These are phyloP conservation scores for Cyclostephanos invisitatus DNA, from an alignment of 108 stramenopile genomes.

Conservation along the genomic window DNA sequence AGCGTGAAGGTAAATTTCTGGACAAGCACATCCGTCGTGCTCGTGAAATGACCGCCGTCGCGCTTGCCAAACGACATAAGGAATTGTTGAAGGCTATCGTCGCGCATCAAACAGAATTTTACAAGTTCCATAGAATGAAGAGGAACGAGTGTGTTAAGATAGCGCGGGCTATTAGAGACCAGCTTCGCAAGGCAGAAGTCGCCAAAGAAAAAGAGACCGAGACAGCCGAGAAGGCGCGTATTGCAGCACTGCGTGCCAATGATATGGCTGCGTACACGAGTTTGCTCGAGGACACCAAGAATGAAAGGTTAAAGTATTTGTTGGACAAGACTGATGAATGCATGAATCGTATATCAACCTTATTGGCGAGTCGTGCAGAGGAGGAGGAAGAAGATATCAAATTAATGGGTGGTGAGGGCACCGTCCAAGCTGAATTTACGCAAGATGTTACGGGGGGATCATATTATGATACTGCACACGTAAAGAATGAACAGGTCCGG, in stretches of 20 bases:
- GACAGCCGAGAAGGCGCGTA: slow-evolving; percentile 69
- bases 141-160: slow-evolving; percentile 59
- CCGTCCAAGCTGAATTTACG: slow-evolving; percentile 29
- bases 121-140: slow-evolving; percentile 71
- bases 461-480: slow-evolving; percentile 85
- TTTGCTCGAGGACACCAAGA: slow-evolving; percentile 81
- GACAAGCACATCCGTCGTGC: slow-evolving; percentile 71
- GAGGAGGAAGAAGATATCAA: slow-evolving; percentile 49
- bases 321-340: slow-evolving; percentile 84
- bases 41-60: slow-evolving; percentile 65
- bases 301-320: slow-evolving; percentile 82
- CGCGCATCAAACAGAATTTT: slow-evolving; percentile 72
- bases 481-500: slow-evolving; percentile 72
- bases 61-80: slow-evolving; percentile 71
- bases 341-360: slow-evolving; percentile 76
- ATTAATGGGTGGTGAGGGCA: slow-evolving; percentile 43
- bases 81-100: slow-evolving; percentile 68
- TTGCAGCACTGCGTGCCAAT: slow-evolving; percentile 83
- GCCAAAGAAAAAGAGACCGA: slow-evolving; percentile 78
- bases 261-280: slow-evolving; percentile 88
- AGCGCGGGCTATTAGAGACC: slow-evolving; percentile 70
- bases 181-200: slow-evolving; percentile 63
- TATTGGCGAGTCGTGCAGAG: slow-evolving; percentile 63
- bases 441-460: slow-evolving; percentile 53
- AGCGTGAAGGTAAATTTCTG: slow-evolving; percentile 68